A percentile compares a stretch with the other conserved stretches of the same genome.
phyloP scores from a whole-genome alignment of 495 filamentous ascomycete species.

The Cercophora sp. region DNA sequence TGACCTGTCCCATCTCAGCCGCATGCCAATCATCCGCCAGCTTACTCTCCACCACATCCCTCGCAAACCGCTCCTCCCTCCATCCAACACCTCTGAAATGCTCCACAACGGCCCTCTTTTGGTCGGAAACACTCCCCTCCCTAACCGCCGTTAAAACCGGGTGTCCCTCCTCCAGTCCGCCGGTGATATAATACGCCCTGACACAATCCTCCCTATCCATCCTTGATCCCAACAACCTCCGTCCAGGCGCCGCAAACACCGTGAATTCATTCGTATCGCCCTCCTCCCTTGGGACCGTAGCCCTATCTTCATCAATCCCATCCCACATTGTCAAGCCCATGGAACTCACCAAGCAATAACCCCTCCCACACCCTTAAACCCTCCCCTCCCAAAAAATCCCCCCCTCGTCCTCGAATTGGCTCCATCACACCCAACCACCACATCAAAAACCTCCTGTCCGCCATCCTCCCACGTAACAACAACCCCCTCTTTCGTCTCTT shows the following conservation, averaged over 20 bases:
- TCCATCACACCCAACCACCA: neutral
- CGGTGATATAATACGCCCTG: neutral
- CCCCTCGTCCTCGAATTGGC: neutral
- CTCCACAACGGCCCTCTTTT: conserved; percentile 9
- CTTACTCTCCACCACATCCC: conserved; percentile 27
- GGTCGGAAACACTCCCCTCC: neutral
- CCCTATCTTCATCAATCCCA: too few relatives aligned
- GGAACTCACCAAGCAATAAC: neutral
- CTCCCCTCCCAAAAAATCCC: neutral
- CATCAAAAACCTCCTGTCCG: neutral
- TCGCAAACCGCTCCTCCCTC: conserved; percentile 38
- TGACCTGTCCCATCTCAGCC: conserved; percentile 37
- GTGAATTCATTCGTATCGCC: neutral
- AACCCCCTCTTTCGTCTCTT: conserved; percentile 9
- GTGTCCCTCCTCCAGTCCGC: neutral
- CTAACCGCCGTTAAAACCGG: neutral
- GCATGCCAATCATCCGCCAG: conserved; percentile 43
- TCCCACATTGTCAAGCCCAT: too few relatives aligned
- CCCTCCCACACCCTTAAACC: neutral
- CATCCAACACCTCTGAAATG: conserved; percentile 45
- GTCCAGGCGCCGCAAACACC: neutral
- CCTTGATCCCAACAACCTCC: neutral
- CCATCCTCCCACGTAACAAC: neutral
- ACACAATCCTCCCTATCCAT: conserved; percentile 1
- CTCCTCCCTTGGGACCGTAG: neutral